Evolutionary conservation across 352 stramenopile species (phyloP), one percentile per base, ranked within the genome.

Genomic region (Phytophthora citricola): DNA sequence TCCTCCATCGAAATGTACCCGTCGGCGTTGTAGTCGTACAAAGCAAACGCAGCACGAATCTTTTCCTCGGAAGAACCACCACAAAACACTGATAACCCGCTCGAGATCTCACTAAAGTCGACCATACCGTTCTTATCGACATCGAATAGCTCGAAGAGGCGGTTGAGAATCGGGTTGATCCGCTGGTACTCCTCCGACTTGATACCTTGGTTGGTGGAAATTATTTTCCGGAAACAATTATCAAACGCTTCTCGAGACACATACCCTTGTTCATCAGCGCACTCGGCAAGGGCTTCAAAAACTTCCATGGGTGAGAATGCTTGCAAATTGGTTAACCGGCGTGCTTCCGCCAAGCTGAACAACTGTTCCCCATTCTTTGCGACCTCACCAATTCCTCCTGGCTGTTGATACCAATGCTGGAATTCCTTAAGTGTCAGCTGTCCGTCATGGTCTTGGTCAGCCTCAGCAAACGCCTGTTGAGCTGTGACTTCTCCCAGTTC

Each of bases 21-120:
- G 45, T 97, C 88, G 10, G 81, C 86, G 53, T 96, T 93, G 66
- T 89, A 91, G 57, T 96, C 89, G 59, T 93, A 94, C 41, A 94
- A 45, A n/a, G 81, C 71, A 64, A 96, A 96, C 15, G 85, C 83
- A 7, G 87, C 78, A 15, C 79, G 74, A 20, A 93, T 81, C 38
- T 90, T 90, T 40, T 95, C 84, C 36, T 93, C 79, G 0, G 79
- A 91, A n/a, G 75, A 81, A 17, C 88, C 87, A 15, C 90, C 87
- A 60, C 86, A 97, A 20, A 97, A 88, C 7, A 97, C 79, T 8
- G 85, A 94, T 15, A 97, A 54, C 0, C 91, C 90, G 26, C 84
- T 89, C 5, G 85, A 92, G 12, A 97, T 92, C 68, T 97, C 91
- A 41, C 84, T 92, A 44, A 90, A 90, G 69, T 97, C 89, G 22